Evolutionary conservation across 768 basidiomycete species (phyloP).

Genomic region (Kondoa malvinella): DNA sequence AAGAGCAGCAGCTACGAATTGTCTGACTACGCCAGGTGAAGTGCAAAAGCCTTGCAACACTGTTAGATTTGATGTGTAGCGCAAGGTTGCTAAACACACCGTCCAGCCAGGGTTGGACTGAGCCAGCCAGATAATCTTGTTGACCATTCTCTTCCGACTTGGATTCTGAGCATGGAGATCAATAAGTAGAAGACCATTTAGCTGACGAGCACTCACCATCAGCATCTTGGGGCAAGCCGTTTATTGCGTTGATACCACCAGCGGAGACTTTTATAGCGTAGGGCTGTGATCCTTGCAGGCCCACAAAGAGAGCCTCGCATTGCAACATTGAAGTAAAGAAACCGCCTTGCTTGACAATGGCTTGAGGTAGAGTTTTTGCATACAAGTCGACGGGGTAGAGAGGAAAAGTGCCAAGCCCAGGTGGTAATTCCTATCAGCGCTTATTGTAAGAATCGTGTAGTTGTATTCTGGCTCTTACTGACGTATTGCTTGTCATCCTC

Average conservation of each 20-base stretch:
- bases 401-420: neutral
- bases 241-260: neutral
- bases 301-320: neutral
- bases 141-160: neutral
- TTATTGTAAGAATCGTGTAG: no score
- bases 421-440: no score
- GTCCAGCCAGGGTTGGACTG: neutral
- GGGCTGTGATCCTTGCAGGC: neutral
- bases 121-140: neutral
- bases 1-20: neutral
- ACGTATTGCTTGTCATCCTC: no score
- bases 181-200: neutral
- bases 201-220: neutral
- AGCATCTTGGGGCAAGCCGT: neutral
- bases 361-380: conserved; percentile 7
- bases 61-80: neutral
- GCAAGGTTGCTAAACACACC: neutral
- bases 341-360: neutral
- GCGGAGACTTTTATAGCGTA: neutral
- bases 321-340: neutral
- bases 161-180: neutral
- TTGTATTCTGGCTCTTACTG: no score
- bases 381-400: neutral
- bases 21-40: neutral
- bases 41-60: neutral